Percentiles rank a stretch among this genome's conserved stretches.
Evolutionary conservation across 1,284 basidiomycete species (phyloP).

Genomic region (Melampsora larici-populina): DNA sequence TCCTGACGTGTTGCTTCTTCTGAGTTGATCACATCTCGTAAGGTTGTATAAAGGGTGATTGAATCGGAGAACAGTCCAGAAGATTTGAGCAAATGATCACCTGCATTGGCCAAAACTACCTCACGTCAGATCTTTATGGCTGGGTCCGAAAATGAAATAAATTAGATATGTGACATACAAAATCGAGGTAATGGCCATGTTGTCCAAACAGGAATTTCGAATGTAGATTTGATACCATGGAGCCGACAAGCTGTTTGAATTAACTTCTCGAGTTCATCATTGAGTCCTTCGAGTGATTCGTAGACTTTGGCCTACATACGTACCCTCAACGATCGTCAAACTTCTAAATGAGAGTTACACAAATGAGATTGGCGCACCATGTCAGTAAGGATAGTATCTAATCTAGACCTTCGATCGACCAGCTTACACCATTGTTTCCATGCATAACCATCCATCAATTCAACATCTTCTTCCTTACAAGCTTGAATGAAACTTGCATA

Average conservation of each 20-base stretch:
- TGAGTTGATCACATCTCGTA: conserved; percentile 8
- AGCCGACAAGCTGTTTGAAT: conserved; percentile 3
- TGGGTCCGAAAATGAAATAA: no score
- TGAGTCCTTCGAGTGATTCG: background rate
- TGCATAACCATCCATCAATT: conserved; percentile 22
- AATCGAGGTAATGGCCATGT: conserved; percentile 29
- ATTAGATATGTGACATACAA: no score
- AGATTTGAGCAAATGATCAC: conserved; percentile 16
- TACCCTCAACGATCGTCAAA: background rate
- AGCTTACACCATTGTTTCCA: conserved; percentile 34
- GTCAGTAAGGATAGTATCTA: background rate
- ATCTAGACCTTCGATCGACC: background rate
- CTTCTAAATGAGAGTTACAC: background rate
- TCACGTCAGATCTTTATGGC: background rate
- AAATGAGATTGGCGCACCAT: conserved; percentile 9
- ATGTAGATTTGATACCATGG: background rate
- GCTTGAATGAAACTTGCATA: conserved; percentile 19
- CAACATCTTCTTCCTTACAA: conserved; percentile 6
- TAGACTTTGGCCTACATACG: background rate
- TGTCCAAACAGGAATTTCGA: conserved; percentile 10
- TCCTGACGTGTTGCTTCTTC: background rate
- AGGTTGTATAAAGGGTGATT: background rate
- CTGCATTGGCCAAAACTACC: background rate
- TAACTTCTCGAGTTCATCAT: conserved; percentile 16
- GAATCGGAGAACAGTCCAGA: conserved; percentile 4